phyloP scores from a whole-genome alignment of 352 stramenopile species.

The Phytophthora foliorum region DNA sequence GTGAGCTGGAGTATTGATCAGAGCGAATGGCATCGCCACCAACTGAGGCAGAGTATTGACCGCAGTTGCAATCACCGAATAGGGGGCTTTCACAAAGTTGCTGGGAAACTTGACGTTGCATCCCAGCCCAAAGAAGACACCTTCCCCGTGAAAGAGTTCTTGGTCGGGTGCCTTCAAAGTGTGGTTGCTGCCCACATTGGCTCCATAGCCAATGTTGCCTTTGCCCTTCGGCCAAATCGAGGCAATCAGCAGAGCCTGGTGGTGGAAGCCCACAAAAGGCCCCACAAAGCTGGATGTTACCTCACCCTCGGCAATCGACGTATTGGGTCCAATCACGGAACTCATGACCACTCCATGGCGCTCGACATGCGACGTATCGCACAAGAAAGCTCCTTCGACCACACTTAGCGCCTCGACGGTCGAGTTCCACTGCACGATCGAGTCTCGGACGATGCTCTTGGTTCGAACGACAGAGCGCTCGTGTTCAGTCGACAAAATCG shows the following conservation, averaged over 20 bases:
- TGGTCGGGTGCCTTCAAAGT: slow-evolving; percentile 92
- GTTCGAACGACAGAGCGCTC: slow-evolving; percentile 55
- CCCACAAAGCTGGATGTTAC: slow-evolving; percentile 93
- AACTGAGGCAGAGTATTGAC: slow-evolving; percentile 92
- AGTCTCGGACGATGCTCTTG: slow-evolving; percentile 74
- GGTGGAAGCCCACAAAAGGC: slow-evolving; percentile 96
- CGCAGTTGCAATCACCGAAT: slow-evolving; percentile 96
- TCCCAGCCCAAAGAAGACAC: slow-evolving; percentile 96
- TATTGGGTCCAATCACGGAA: slow-evolving; percentile 90
- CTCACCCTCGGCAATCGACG: slow-evolving; percentile 89
- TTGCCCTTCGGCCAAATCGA: slow-evolving; percentile 93
- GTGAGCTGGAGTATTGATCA: slow-evolving; percentile 84
- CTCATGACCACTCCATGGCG: slow-evolving; percentile 89
- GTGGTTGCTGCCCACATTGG: slow-evolving; percentile 98
- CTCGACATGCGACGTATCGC: slow-evolving; percentile 80
- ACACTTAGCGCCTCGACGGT: slow-evolving; percentile 73
- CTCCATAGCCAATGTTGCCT: slow-evolving; percentile 95
- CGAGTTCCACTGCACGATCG: slow-evolving; percentile 81
- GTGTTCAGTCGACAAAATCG: slow-evolving; percentile 67
- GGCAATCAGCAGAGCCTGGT: slow-evolving; percentile 94
- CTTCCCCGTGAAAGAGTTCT: slow-evolving; percentile 94
- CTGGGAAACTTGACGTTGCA: slow-evolving; percentile 96
- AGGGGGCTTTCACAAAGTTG: slow-evolving; percentile 93
- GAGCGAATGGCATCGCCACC: slow-evolving; percentile 81
- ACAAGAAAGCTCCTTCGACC: slow-evolving; percentile 77